Percentiles rank a stretch among this genome's conserved stretches.
phyloP scores from a whole-genome alignment of 768 basidiomycete genomes.

The Auriscalpium orientale region DNA sequence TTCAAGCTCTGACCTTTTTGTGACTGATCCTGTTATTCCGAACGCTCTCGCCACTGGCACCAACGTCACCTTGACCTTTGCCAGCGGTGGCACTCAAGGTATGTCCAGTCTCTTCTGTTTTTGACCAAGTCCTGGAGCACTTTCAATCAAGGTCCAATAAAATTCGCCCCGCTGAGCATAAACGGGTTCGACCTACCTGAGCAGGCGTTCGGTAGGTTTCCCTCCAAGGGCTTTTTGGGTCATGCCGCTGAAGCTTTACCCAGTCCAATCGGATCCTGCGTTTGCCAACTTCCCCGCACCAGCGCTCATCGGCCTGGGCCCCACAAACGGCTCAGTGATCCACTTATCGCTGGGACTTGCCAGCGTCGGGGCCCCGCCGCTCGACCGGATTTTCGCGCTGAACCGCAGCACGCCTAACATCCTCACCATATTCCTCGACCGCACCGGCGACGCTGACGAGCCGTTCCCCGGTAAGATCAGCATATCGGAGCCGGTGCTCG shows the following conservation, averaged over 20 bases:
- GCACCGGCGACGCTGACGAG: constrained; percentile 22
- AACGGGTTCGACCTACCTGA: constrained; percentile 35
- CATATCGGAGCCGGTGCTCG: constrained; percentile 20
- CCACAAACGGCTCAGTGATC: constrained; percentile 21
- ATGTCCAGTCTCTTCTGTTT: not conserved
- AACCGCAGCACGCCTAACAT: constrained; percentile 24
- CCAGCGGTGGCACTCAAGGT: constrained; percentile 37
- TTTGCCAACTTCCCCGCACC: too few species aligned
- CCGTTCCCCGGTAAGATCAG: constrained; percentile 24
- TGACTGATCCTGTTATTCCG: constrained; percentile 35
- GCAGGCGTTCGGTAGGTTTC: constrained; percentile 36
- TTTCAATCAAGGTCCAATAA: constrained; percentile 30
- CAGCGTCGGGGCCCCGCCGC: constrained; percentile 19
- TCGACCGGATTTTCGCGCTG: constrained; percentile 27
- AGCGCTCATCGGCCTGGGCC: constrained; percentile 27
- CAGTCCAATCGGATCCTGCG: too few species aligned
- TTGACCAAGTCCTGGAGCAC: not conserved
- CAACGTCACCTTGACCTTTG: constrained; percentile 41
- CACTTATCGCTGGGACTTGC: constrained; percentile 4
- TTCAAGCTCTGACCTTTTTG: constrained; percentile 56
- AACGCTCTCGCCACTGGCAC: constrained; percentile 31
- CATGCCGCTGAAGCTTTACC: too few species aligned
- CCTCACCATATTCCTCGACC: constrained; percentile 25
- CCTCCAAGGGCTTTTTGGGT: too few species aligned
- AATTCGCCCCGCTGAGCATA: constrained; percentile 35